These are phyloP conservation scores for Pisolithus orientalis DNA, from an alignment of 768 basidiomycete genomes.

Conservation along the genomic window DNA sequence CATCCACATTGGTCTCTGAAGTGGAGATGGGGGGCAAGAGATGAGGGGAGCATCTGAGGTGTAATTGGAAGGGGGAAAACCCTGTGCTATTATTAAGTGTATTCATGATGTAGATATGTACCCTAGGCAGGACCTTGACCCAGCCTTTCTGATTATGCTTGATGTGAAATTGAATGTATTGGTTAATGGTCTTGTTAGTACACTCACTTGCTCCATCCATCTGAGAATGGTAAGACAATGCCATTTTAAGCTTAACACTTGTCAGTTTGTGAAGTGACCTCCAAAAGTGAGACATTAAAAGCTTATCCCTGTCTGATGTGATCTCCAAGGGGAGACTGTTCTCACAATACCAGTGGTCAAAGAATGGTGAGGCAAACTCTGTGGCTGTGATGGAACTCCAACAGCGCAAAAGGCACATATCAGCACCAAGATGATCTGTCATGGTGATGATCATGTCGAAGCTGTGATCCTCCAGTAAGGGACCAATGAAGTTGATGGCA, in stretches of 20 bases:
- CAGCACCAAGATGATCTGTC: constrained; percentile 20
- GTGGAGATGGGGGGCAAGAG: constrained; percentile 16
- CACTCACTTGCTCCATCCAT: constrained; percentile 30
- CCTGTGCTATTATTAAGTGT: constrained; percentile 25
- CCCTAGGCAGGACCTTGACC: constrained; percentile 17
- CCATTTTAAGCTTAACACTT: constrained; percentile 27
- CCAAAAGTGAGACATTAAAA: no score
- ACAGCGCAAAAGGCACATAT: no score
- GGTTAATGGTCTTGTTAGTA: constrained; percentile 28
- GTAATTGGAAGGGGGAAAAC: constrained; percentile 27
- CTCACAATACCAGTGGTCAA: no score
- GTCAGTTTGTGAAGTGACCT: no score
- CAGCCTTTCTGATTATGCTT: constrained; percentile 24
- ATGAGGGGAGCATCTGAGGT: constrained; percentile 14
- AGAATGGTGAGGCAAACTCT: constrained; percentile 16
- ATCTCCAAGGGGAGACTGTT: no score
- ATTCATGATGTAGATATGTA: constrained; percentile 32
- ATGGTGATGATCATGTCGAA: constrained; percentile 22
- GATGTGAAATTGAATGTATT: constrained; percentile 18
- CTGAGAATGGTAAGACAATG: constrained; percentile 33
- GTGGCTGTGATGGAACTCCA: constrained; percentile 7
- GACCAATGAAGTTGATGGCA: no score
- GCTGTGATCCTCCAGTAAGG: constrained; percentile 26
- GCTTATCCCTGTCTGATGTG: no score
- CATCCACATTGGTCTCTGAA: neutral